Evolutionary conservation across 1,284 basidiomycete species (phyloP), one percentile per base, ranked within the genome.

Genomic region (Cryptococcus floricola): DNA sequence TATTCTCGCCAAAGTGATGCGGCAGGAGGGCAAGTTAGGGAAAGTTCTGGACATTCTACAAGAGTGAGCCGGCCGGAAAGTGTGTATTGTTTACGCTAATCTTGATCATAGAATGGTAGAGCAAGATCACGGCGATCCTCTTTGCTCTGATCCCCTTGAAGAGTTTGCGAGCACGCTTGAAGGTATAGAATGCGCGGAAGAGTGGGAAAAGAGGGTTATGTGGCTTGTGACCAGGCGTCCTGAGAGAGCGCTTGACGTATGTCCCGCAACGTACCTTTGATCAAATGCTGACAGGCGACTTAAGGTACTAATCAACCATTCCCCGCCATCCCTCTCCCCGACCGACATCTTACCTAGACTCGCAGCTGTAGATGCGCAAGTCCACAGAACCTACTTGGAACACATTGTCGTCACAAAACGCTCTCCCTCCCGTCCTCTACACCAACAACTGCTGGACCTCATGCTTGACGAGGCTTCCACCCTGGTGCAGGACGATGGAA

Each of bases 171-270:
- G 79, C 3, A 75, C 90, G 14, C 78, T 95, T 3, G 81, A 77
- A 34, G 81, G 80, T 53, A 84, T 81, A 60, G 80, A 82, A 43
- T 85, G 89, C 67, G 81, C 83, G 25, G 70, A 77, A 5, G 66
- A 90, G 47, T 83, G 85, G 4, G 84, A 86, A 57, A 81, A 83
- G 51, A 93, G 90, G 83, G 87, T 83, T 0, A 73, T 90, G 5
- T 95, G 93, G 92, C 75, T 97, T 23, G 81, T 85, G 0, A 82
- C 82, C 63, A 82, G 82, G 27, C 84, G 89, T 70, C 78, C 83
- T 0, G 84, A 87, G 18, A 82, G 83, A 39, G 90, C 86, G 1
- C 70, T 95, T 38, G 84, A 85, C 78, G 90, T 90, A 63, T 50
- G 77, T 67, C 46, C 16, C 27, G 50, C 31, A 43, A 43, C 49